Evolutionary conservation across 305 asterid genomes (phyloP).

Genomic region (Plantago rigida): DNA sequence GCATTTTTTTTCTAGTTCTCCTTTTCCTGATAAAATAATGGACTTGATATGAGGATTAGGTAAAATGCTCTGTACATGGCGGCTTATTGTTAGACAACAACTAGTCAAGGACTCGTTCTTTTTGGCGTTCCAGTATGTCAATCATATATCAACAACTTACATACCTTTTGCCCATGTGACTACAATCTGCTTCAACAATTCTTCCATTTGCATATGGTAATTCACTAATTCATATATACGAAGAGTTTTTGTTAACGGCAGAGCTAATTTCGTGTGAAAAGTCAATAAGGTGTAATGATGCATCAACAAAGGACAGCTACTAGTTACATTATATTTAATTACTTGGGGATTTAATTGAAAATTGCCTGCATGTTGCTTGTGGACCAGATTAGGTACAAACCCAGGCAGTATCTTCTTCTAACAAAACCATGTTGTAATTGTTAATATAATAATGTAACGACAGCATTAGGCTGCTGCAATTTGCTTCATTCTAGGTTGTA

Average conservation of each 20-base stretch:
- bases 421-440: not conserved
- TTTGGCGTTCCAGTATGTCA: not conserved
- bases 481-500: not conserved
- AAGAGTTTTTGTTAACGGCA: too few relatives aligned
- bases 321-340: not conserved
- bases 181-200: too few relatives aligned
- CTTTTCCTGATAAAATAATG: not conserved
- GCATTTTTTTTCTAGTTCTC: not conserved
- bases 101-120: not conserved
- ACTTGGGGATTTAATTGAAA: not conserved
- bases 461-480: conserved; percentile 1
- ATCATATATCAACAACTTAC: not conserved
- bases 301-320: not conserved
- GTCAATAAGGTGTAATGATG: not conserved
- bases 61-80: conserved; percentile 1
- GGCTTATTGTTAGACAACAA: conserved; percentile 3
- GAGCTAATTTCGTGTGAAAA: not conserved
- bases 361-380: not conserved
- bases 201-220: too few relatives aligned
- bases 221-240: too few relatives aligned
- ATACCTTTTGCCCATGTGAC: not conserved
- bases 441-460: too few relatives aligned
- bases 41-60: not conserved
- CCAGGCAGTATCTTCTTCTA: not conserved
- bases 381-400: conserved; percentile 4